phyloP scores from a whole-genome alignment of 176 grass and related monocot genomes.

The Guadua angustifolia region DNA sequence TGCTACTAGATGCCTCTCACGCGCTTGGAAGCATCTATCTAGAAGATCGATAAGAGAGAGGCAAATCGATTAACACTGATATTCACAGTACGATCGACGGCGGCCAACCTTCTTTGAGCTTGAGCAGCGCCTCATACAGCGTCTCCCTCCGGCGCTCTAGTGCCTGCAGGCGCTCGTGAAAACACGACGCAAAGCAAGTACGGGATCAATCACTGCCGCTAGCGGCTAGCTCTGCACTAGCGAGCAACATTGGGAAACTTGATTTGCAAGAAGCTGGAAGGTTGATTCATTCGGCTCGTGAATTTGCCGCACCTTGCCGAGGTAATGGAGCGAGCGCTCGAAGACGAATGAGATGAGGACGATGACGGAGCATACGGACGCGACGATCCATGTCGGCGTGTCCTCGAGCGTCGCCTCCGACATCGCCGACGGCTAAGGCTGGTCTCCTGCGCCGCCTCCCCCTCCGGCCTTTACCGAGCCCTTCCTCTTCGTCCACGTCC shows the following conservation, averaged over 20 bases:
- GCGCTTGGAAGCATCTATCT: too few relatives aligned
- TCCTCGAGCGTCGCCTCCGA: constrained; percentile 53
- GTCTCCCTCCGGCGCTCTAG: constrained; percentile 61
- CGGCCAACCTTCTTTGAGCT: constrained; percentile 83
- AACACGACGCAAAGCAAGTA: neutral
- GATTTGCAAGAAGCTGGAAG: neutral
- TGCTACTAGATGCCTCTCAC: neutral
- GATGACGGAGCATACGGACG: constrained; percentile 72
- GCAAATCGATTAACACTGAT: too few relatives aligned
- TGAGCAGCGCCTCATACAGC: constrained; percentile 69
- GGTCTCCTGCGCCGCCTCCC: too few relatives aligned
- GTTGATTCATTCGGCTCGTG: neutral
- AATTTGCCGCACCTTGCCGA: constrained; percentile 63
- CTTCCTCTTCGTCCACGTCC: too few relatives aligned
- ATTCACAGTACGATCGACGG: neutral
- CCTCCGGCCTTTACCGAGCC: too few relatives aligned
- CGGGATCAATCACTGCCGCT: neutral
- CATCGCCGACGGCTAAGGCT: constrained; percentile 10
- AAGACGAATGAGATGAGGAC: constrained; percentile 77
- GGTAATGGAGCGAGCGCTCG: constrained; percentile 68
- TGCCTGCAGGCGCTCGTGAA: constrained; percentile 9
- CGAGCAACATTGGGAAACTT: neutral
- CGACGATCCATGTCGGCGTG: constrained; percentile 85
- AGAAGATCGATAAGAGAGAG: too few relatives aligned
- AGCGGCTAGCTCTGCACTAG: neutral